Evolutionary conservation across 2,329 filamentous ascomycete species (phyloP).

Genomic region (Stagonosporopsis chrysanthemi): DNA sequence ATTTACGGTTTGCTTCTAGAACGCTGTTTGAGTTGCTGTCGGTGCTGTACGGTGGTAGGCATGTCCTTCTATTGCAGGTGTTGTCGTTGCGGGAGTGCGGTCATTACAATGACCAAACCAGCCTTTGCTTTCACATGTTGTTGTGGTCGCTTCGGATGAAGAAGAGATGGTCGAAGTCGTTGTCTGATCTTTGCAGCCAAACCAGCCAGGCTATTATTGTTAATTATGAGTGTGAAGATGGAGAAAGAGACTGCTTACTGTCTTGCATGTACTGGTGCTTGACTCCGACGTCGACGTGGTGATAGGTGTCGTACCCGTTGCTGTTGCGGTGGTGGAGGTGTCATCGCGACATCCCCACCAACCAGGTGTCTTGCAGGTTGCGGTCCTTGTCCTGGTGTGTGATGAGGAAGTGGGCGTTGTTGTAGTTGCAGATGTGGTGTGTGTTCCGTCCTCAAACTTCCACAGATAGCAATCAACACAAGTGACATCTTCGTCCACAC

Average conservation of each 20-base stretch:
- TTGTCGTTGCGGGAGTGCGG: conserved; percentile 33
- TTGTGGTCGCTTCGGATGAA: conserved; percentile 33
- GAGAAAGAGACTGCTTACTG: conserved; percentile 28
- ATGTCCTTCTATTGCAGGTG: conserved; percentile 35
- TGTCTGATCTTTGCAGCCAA: conserved; percentile 47
- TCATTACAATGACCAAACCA: conserved; percentile 49
- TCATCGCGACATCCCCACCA: conserved; percentile 49
- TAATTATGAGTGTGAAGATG: conserved; percentile 7
- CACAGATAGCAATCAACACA: conserved; percentile 48
- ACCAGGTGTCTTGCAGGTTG: conserved; percentile 48
- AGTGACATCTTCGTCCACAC: conserved; percentile 43
- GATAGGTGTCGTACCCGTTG: conserved; percentile 26
- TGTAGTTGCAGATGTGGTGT: conserved; percentile 36
- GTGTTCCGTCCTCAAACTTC: conserved; percentile 48
- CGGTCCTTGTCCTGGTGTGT: conserved; percentile 39
- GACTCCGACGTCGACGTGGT: conserved; percentile 29
- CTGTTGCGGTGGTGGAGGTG: conserved; percentile 38
- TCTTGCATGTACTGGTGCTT: conserved; percentile 42
- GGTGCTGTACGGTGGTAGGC: conserved; percentile 36
- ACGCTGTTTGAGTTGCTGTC: conserved; percentile 34
- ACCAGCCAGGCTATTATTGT: conserved; percentile 44
- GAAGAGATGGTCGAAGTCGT: conserved; percentile 31
- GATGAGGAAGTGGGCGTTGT: conserved; percentile 35
- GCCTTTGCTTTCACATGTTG: conserved; percentile 44
- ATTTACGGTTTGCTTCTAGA: background rate